Evolutionary conservation across 441 rosid genomes (phyloP).

Genomic region (Pelargonium fulgidum): DNA sequence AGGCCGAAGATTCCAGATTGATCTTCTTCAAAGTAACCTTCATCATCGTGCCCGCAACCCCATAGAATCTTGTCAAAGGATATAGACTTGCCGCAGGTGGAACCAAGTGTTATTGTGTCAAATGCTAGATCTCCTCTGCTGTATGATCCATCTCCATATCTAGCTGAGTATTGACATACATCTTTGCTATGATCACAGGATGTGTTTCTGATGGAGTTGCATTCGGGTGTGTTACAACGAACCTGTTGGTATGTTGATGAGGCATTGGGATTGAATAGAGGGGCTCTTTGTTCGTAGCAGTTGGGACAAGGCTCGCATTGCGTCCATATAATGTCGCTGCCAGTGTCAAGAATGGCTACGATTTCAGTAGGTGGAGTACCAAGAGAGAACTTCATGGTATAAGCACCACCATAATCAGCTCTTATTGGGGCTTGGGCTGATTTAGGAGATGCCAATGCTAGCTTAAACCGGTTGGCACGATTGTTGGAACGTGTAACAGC

Average conservation of each 20-base stretch:
- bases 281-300: constrained; percentile 23
- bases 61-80: constrained; percentile 8
- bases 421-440: background rate
- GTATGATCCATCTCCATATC: constrained; percentile 26
- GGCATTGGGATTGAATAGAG: constrained; percentile 22
- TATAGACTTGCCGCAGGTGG: constrained; percentile 16
- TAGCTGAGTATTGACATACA: constrained; percentile 18
- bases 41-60: constrained; percentile 26
- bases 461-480: constrained; percentile 9
- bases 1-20: constrained; percentile 26
- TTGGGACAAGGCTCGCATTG: constrained; percentile 31
- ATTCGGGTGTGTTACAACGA: constrained; percentile 19
- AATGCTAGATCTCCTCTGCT: constrained; percentile 18
- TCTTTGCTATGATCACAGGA: background rate
- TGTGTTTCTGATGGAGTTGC: background rate
- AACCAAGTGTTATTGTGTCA: constrained; percentile 22
- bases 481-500: constrained; percentile 20
- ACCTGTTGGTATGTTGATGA: constrained; percentile 24
- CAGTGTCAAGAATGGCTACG: constrained; percentile 28
- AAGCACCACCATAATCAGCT: background rate
- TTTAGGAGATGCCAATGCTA: background rate
- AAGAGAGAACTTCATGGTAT: constrained; percentile 27
- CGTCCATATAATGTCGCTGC: constrained; percentile 36
- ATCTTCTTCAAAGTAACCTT: constrained; percentile 9
- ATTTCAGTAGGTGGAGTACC: constrained; percentile 26